Percentiles rank a stretch among this genome's conserved stretches.
Evolutionary conservation across 805 yeast genomes (phyloP).

Genomic region (Allodekkera sacchari): DNA sequence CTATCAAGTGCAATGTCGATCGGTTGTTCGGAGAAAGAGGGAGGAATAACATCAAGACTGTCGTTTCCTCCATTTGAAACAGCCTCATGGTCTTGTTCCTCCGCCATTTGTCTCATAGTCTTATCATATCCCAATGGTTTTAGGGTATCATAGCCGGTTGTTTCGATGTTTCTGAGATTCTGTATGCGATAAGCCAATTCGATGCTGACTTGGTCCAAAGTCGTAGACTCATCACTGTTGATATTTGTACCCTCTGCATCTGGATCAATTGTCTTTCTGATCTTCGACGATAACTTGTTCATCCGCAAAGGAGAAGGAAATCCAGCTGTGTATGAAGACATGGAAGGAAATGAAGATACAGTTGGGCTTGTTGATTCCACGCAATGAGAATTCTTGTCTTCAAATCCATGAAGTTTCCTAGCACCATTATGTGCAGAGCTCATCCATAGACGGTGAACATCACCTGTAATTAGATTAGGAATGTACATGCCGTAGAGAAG

Average conservation of each 20-base stretch:
- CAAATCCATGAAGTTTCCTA: no score
- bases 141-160: conserved; percentile 39
- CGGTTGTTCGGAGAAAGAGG: no score
- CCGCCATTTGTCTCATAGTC: conserved; percentile 36
- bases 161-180: conserved; percentile 27
- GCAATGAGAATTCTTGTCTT: no score
- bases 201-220: conserved; percentile 13
- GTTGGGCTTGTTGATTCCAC: no score
- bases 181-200: conserved; percentile 16
- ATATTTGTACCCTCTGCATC: background rate
- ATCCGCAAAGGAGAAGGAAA: conserved; percentile 27
- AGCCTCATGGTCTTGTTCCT: conserved; percentile 10
- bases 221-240: conserved; percentile 3
- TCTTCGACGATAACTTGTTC: background rate
- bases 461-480: conserved; percentile 38
- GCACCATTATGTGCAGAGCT: conserved; percentile 11
- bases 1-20: no score
- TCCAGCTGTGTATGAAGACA: conserved; percentile 46
- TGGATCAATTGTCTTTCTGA: conserved; percentile 1
- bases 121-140: conserved; percentile 53
- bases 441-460: conserved; percentile 39
- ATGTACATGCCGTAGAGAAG: conserved; percentile 35
- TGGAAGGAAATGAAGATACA: conserved; percentile 51
- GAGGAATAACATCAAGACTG: no score
- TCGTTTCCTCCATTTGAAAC: no score